Percentiles rank a stretch among this genome's conserved stretches.
These are phyloP conservation scores for Talaromyces sp. DNA, from an alignment of 2,329 filamentous ascomycete species.

Conservation along the genomic window DNA sequence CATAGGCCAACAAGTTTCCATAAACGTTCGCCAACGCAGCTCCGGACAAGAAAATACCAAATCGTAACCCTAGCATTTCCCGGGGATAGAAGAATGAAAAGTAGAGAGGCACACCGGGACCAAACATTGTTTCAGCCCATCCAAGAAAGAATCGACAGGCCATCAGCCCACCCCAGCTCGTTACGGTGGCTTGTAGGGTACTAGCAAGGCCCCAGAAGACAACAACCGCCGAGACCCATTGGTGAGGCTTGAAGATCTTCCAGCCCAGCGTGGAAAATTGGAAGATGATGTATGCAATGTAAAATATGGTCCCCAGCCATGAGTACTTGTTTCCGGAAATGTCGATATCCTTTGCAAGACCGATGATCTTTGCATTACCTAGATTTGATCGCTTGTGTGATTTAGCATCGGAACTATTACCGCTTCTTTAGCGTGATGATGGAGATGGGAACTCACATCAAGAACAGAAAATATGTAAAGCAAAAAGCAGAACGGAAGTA, in stretches of 20 bases:
- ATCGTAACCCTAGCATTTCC: slow-evolving; percentile 45
- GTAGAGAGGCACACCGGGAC: slow-evolving; percentile 21
- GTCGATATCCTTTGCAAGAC: slow-evolving; percentile 20
- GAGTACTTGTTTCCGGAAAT: slow-evolving; percentile 20
- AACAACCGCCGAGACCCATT: slow-evolving; percentile 24
- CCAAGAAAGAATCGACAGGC: slow-evolving; percentile 20
- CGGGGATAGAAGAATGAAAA: slow-evolving; percentile 50
- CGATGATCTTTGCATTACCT: slow-evolving; percentile 20
- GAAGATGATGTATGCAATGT: slow-evolving; percentile 26
- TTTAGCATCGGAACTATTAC: not conserved
- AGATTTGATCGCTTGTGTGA: slow-evolving; percentile 8
- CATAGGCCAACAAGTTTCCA: slow-evolving; percentile 18
- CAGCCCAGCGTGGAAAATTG: slow-evolving; percentile 27
- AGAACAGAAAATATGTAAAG: slow-evolving; percentile 15
- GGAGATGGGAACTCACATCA: slow-evolving; percentile 1
- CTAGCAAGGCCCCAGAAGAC: slow-evolving; percentile 21
- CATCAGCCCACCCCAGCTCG: slow-evolving; percentile 26
- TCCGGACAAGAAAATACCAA: slow-evolving; percentile 45
- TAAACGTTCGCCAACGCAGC: slow-evolving; percentile 36
- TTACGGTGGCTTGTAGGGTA: slow-evolving; percentile 24
- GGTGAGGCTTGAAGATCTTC: slow-evolving; percentile 28
- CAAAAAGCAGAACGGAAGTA: slow-evolving; percentile 19
- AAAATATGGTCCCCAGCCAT: slow-evolving; percentile 22
- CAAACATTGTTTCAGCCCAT: not conserved
- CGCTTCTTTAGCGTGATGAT: not conserved